Conservation (phyloP, 805 yeast genomes). For the Soucietia sequanensis region DNA sequence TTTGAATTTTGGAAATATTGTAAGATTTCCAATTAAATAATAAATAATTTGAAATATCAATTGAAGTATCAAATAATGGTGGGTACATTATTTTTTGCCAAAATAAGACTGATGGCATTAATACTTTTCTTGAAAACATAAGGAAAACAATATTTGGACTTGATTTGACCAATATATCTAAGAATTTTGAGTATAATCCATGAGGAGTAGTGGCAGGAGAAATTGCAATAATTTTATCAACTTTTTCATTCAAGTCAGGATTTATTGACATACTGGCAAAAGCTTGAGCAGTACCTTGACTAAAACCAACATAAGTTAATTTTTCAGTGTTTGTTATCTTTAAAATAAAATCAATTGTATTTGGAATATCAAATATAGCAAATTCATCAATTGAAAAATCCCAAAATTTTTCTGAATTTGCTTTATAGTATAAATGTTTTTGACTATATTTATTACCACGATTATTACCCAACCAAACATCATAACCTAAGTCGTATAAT, state of each 20-base stretch:
- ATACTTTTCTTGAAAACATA: conserved; percentile 70
- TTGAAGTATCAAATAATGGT: conserved; percentile 65
- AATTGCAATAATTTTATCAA: conserved; percentile 68
- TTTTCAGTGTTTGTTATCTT: conserved; percentile 37
- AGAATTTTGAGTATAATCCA: conserved; percentile 72
- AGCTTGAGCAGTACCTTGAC: conserved; percentile 94
- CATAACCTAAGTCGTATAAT: conserved; percentile 79
- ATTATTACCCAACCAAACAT: conserved; percentile 81
- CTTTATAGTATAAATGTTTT: conserved; percentile 52
- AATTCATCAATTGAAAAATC: conserved; percentile 89
- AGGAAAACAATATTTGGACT: conserved; percentile 71
- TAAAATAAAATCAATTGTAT: conserved; percentile 72
- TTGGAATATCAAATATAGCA: conserved; percentile 87
- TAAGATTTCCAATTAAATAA: conserved; percentile 78
- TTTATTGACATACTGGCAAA: conserved; percentile 75
- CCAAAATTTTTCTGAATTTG: conserved; percentile 64
- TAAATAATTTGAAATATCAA: conserved; percentile 65
- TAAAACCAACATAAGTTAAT: conserved; percentile 79
- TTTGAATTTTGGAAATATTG: conserved; percentile 73
- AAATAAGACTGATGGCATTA: conserved; percentile 72
- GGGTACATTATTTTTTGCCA: conserved; percentile 83
- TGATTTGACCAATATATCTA: conserved; percentile 71
- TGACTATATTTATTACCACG: conserved; percentile 78
- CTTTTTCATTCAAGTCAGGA: conserved; percentile 56
- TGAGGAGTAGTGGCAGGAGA: conserved; percentile 95